Evolutionary conservation across 2,329 filamentous ascomycete genomes (phyloP), one percentile per base, ranked within the genome.

Genomic region (Neocatenulostroma microsporum): DNA sequence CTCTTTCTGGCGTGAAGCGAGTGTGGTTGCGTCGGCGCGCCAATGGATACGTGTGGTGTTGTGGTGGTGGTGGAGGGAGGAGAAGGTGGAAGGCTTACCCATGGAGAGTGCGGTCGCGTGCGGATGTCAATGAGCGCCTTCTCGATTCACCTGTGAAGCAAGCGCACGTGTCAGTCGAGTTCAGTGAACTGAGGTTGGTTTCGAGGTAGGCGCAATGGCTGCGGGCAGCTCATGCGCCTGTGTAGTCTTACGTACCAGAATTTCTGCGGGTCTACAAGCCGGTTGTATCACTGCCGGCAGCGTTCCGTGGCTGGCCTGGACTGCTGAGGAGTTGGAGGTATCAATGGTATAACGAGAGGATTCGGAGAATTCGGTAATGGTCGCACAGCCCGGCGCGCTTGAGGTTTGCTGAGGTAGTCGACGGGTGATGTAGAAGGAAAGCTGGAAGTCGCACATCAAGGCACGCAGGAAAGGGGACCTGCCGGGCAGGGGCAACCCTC

Each of bases 41-140:
- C 34, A 34, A 32, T 23, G 23, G 26, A 37, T 25, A 27, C 27
- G 36, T 27, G 30, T 38, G 45, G 40, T 45, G 48, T 36, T 41
- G 48, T 40, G 9, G 36, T 24, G 37, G 37, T 45, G 36, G 41
- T 37, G 36, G 45, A 33, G 46, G 34, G 23, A 27, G 42, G 35
- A 18, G 30, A 34, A 23, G 38, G 34, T 32, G 47, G 44, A 37
- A 37, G 44, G 45, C 54, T 57, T 57, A 57, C 54, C 53, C 54
- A 57, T 57, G 46, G 51, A 42, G 51, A 53, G 50, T 45, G 49
- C 44, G 44, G 44, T 47, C 42, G 41, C 39, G 42, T 47, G 44
- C 45, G 46, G 44, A 30, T 42, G 45, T 21, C 34, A 24, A 25
- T 36, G 30, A 46, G 46, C 41, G 48, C 45, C 48, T 55, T 48